These are phyloP conservation scores for Trichoderma hamatum DNA, from an alignment of 2,329 filamentous ascomycete genomes.

Conservation along the genomic window DNA sequence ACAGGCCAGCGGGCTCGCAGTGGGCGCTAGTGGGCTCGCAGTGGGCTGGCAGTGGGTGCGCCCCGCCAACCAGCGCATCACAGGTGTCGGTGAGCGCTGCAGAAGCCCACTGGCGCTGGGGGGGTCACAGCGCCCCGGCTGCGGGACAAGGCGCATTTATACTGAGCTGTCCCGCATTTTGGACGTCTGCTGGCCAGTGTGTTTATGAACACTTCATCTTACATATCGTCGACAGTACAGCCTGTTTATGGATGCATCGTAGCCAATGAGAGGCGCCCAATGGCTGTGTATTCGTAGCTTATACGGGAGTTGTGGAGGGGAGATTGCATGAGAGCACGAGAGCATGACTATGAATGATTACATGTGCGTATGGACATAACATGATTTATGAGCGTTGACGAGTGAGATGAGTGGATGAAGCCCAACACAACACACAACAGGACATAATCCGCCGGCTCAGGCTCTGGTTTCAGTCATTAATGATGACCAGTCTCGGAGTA, in stretches of 20 bases:
- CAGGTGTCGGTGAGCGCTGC: constrained; percentile 28
- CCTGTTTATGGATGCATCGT: not conserved
- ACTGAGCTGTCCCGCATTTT: constrained; percentile 22
- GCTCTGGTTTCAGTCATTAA: not conserved
- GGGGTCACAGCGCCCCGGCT: not conserved
- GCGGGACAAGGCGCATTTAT: not conserved
- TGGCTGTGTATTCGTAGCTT: not conserved
- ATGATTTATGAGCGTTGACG: not conserved
- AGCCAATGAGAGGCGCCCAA: constrained; percentile 1
- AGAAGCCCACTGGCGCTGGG: constrained; percentile 22
- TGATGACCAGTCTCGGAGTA: not conserved
- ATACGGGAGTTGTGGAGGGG: not conserved
- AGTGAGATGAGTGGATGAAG: not conserved
- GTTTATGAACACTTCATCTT: constrained; percentile 26
- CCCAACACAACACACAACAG: not conserved
- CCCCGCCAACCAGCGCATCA: constrained; percentile 26
- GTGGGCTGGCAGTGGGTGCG: constrained; percentile 13
- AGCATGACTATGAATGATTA: not conserved
- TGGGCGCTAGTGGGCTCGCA: constrained; percentile 10
- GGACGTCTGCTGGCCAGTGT: constrained; percentile 22
- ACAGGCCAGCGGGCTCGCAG: constrained; percentile 11
- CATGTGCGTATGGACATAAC: not conserved
- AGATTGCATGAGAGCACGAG: not conserved
- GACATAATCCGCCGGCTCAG: not conserved
- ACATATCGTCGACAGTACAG: not conserved